A percentile compares a stretch with the other conserved stretches of the same genome.
Conservation (phyloP, 2,329 filamentous ascomycete species). For the Neonectria sp. region DNA sequence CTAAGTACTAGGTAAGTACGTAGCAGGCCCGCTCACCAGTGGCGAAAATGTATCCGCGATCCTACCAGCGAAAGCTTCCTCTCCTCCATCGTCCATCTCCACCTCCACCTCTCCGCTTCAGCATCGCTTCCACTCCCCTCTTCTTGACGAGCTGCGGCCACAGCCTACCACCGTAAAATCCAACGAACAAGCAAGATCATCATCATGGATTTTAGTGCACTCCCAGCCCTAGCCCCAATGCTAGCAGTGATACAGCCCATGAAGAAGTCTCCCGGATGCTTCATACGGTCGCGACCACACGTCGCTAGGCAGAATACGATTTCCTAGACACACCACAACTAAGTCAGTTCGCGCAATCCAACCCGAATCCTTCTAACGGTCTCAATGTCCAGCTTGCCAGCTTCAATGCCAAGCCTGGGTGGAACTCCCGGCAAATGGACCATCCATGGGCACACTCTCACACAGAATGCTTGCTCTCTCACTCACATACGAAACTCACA, state of each 20-base stretch:
- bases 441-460: constrained; percentile 7
- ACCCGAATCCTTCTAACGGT: constrained; percentile 21
- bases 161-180: background rate
- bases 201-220: constrained; percentile 34
- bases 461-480: background rate
- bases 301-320: background rate
- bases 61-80: constrained; percentile 25
- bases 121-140: constrained; percentile 17
- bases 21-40: constrained; percentile 24
- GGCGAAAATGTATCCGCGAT: constrained; percentile 31
- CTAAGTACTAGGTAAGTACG: no score
- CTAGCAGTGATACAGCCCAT: background rate
- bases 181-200: constrained; percentile 32
- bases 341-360: constrained; percentile 2
- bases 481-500: constrained; percentile 13
- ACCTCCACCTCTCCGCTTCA: constrained; percentile 26
- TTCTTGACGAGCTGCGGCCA: background rate
- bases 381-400: constrained; percentile 10
- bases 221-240: background rate
- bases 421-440: background rate
- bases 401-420: background rate
- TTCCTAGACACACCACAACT: background rate
- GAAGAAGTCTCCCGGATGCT: background rate
- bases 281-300: background rate
- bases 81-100: constrained; percentile 16